phyloP scores from a whole-genome alignment of 2,329 filamentous ascomycete species.

The Penicillium vulpinum region DNA sequence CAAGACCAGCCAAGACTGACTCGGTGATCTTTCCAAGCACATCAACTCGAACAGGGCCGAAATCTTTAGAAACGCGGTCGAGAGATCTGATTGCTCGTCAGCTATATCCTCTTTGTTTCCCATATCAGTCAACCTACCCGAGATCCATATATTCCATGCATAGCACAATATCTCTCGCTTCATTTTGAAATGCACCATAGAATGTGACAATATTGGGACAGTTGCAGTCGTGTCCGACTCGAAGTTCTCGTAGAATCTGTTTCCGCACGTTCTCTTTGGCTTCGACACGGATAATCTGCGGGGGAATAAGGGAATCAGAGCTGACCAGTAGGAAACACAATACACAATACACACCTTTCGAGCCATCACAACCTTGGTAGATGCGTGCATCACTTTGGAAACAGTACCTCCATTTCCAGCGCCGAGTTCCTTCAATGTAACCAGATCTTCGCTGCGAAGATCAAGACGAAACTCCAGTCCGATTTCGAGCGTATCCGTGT shows the following conservation, averaged over 20 bases:
- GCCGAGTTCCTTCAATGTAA: slow-evolving; percentile 90
- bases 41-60: slow-evolving; percentile 92
- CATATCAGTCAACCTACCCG: slow-evolving; percentile 65
- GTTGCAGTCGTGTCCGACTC: slow-evolving; percentile 98
- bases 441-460: slow-evolving; percentile 84
- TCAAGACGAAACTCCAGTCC: slow-evolving; percentile 96
- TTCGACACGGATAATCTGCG: slow-evolving; percentile 92
- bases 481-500: slow-evolving; percentile 80
- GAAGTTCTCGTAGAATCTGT: slow-evolving; percentile 92
- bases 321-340: not conserved
- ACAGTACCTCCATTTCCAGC: slow-evolving; percentile 97
- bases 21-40: slow-evolving; percentile 97
- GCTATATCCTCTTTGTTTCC: slow-evolving; percentile 15
- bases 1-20: slow-evolving; percentile 86
- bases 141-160: slow-evolving; percentile 99
- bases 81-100: slow-evolving; percentile 64
- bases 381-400: slow-evolving; percentile 94
- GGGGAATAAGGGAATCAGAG: slow-evolving; percentile 1
- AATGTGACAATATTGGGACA: slow-evolving; percentile 97
- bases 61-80: slow-evolving; percentile 89
- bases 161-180: slow-evolving; percentile 97
- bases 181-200: slow-evolving; percentile 95
- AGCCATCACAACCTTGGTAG: slow-evolving; percentile 95
- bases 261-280: slow-evolving; percentile 96
- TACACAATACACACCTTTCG: slow-evolving; percentile 69